These are phyloP conservation scores for Aspergillus candidus DNA, from an alignment of 2,329 filamentous ascomycete genomes.

Conservation along the genomic window DNA sequence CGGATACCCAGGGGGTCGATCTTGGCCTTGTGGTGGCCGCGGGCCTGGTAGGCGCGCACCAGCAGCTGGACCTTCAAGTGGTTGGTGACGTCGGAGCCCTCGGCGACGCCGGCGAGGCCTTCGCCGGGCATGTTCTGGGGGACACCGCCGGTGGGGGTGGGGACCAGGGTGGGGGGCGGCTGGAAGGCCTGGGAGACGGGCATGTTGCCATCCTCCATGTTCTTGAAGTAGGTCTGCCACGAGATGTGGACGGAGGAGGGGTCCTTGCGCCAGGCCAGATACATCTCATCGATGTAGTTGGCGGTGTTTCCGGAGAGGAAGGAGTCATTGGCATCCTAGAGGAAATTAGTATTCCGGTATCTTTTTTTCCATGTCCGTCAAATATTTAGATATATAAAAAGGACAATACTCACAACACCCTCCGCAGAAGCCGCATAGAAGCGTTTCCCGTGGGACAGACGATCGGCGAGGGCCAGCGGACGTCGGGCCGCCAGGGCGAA, in stretches of 20 bases:
- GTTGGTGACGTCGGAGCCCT: constrained; percentile 81
- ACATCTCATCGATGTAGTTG: constrained; percentile 99
- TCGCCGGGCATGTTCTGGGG: constrained; percentile 65
- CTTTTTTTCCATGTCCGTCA: too few species aligned
- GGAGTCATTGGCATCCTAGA: constrained; percentile 78
- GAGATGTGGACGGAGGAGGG: constrained; percentile 92
- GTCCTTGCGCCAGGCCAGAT: constrained; percentile 93
- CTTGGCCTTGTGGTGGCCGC: constrained; percentile 96
- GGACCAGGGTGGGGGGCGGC: constrained; percentile 86
- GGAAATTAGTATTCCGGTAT: constrained; percentile 12
- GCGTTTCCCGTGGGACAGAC: constrained; percentile 38
- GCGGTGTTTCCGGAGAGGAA: constrained; percentile 95
- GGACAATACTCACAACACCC: constrained; percentile 50
- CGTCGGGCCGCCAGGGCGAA: constrained; percentile 34
- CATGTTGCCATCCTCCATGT: constrained; percentile 98
- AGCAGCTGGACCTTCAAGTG: constrained; percentile 97
- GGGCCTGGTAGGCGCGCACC: constrained; percentile 94
- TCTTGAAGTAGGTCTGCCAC: constrained; percentile 99
- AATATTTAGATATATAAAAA: not conserved
- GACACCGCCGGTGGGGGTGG: constrained; percentile 71
- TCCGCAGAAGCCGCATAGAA: constrained; percentile 55
- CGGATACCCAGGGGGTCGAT: constrained; percentile 95
- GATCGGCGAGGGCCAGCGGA: constrained; percentile 39
- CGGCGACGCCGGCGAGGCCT: constrained; percentile 54
- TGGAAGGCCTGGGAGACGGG: constrained; percentile 96